A percentile compares a stretch with the other conserved stretches of the same genome.
Conservation (phyloP, 2,329 filamentous ascomycete species). For the Fusarium domesticum region DNA sequence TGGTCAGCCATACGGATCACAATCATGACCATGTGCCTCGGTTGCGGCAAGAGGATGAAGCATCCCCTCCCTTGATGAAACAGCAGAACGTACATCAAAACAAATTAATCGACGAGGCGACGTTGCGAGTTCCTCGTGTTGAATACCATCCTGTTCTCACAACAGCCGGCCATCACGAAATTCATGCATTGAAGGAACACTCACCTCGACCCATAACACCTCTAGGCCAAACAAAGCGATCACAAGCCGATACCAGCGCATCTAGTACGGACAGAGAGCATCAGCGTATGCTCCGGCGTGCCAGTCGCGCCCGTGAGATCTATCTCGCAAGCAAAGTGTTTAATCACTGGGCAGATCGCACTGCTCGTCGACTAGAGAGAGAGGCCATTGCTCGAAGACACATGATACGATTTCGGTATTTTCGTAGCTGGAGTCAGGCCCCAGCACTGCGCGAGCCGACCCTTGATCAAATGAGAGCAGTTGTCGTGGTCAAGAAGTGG, state of each 20-base stretch:
- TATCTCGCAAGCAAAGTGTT: conserved; percentile 49
- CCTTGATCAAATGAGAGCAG: conserved; percentile 31
- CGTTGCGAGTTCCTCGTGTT: not conserved
- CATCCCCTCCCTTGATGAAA: not conserved
- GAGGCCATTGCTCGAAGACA: conserved; percentile 68
- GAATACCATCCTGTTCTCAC: not conserved
- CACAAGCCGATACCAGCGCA: conserved; percentile 4
- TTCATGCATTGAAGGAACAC: not conserved
- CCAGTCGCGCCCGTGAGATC: conserved; percentile 61
- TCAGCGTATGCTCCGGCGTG: conserved; percentile 43
- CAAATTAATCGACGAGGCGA: not conserved
- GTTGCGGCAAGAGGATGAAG: not conserved
- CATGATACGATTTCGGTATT: conserved; percentile 57
- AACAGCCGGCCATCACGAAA: not conserved
- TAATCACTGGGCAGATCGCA: conserved; percentile 60
- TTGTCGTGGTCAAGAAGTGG: conserved; percentile 35
- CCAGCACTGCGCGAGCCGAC: conserved; percentile 31
- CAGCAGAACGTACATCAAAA: not conserved
- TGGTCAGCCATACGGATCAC: not conserved
- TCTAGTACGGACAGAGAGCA: conserved; percentile 16
- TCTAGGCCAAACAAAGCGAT: not conserved
- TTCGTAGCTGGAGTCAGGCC: conserved; percentile 36
- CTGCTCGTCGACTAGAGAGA: conserved; percentile 62
- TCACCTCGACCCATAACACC: conserved; percentile 3
- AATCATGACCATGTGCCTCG: not conserved